Conservation (phyloP, 1,284 basidiomycete genomes). For the Trichosporon faecale region DNA sequence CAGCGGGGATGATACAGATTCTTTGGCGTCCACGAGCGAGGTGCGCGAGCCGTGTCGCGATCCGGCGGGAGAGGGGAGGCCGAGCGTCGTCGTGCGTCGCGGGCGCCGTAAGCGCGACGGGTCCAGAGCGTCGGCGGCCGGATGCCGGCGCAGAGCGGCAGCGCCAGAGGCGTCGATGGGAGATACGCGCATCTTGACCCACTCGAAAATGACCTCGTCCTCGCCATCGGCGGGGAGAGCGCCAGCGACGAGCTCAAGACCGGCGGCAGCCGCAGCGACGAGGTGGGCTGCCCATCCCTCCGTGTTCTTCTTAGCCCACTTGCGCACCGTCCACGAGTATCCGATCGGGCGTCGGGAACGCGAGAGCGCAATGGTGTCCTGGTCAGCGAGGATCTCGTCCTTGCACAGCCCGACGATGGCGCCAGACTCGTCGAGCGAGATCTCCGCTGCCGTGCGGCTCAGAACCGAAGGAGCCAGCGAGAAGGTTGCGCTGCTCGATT, state of each 20-base stretch:
- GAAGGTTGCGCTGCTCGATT: constrained; percentile 37
- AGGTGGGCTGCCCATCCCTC: constrained; percentile 46
- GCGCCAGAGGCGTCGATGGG: constrained; percentile 18
- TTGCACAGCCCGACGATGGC: constrained; percentile 36
- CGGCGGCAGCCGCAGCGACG: constrained; percentile 42
- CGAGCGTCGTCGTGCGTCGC: not conserved
- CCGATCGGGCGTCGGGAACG: constrained; percentile 44
- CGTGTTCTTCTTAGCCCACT: constrained; percentile 66
- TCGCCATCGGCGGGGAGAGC: constrained; percentile 28
- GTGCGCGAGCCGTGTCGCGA: constrained; percentile 9
- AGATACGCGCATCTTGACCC: constrained; percentile 41
- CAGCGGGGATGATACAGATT: not conserved
- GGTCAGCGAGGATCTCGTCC: constrained; percentile 1
- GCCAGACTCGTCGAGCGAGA: constrained; percentile 32
- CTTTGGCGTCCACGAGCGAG: constrained; percentile 4
- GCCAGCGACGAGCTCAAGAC: constrained; percentile 38
- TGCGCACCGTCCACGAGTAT: constrained; percentile 77
- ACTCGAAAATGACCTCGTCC: constrained; percentile 51
- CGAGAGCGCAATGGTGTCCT: constrained; percentile 12
- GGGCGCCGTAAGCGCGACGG: not conserved
- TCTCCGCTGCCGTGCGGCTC: constrained; percentile 26
- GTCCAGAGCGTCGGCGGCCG: constrained; percentile 13
- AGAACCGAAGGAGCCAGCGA: constrained; percentile 43
- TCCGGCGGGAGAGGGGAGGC: constrained; percentile 8
- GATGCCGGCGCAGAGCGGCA: constrained; percentile 18